Base-by-base conservation (phyloP, 148 eudicot genomes). In the Polygonum maritimum region DNA sequence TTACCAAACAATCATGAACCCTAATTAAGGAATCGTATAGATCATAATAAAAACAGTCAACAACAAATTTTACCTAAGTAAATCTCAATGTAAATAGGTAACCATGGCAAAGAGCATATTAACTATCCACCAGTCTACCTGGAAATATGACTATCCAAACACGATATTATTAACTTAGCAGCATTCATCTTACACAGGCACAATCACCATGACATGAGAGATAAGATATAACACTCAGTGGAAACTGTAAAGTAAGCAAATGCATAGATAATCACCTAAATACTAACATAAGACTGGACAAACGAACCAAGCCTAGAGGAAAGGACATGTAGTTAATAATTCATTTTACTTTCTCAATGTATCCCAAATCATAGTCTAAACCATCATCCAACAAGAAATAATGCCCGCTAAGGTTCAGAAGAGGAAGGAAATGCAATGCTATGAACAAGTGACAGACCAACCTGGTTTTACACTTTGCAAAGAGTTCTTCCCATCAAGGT, bases 401-500 rank as follows among this genome's bases (percentile, higher is more conserved):
- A 2, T 67, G 71, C 19, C 5, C 38, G n/a, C 11, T 35, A 38
- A 26, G 36, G 35, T 41, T 21, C 33, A 71, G 15, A 72, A 72
- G 13, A 44, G 36, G 21, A 7, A 45, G 36, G 19, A 18, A 58
- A 40, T 7, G 40, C 16, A 55, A 45, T 26, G 31, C 31, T 26
- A 26, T 72, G 38, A 54, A 72, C 15, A 45, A 39, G 6, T 58
- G 76, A 52, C 47, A 35, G 48, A 51, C 62, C 51, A 31, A 82
- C 82, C 84, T 71, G 58, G 44, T 36, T 60, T 62, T 15, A 76
- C 70, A 76, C 76, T 67, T 74, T 62, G 81, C 39, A 60, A 10
- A 36, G 40, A 40, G 7, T 74, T 73, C 51, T 26, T 52, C 60
- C 48, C 26, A 38, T 77, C 31, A 31, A 67, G 55, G 76, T 40